Evolutionary conservation across 495 filamentous ascomycete genomes (phyloP), one percentile per base, ranked within the genome.

Genomic region (Daldinia grandis): DNA sequence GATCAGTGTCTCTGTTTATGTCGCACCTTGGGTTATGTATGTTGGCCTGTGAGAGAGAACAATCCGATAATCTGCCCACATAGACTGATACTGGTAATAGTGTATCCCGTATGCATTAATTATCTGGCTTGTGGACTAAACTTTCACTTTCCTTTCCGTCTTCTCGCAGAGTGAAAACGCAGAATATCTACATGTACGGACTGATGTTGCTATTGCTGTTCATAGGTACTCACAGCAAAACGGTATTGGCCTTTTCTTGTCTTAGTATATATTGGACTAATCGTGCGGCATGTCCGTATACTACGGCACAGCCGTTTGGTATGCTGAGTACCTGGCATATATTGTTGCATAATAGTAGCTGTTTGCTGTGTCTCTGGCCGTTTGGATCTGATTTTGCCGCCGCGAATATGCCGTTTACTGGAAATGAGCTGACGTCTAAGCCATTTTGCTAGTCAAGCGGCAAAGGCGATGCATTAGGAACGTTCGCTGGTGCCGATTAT

Each of bases 1-100:
- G 61, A 68, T 73, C 70, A 64, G 35, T 70, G 70, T 76, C 62
- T 73, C 67, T 72, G 62, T 72, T 65, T 62, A 33, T 62, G 70
- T 73, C 69, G 66, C 70, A 69, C 66, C 60, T 63, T 63, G 54
- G 50, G 64, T 53, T 63, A 67, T 70, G 62, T 63, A 70, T 70
- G 58, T 63, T 61, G 44, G 59, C 56, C 58, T 31, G 58, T 54
- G n/a, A n/a, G 53, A 54, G 56, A 50, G 68, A 66, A 21, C 14
- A 55, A 31, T 28, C 30, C 27, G 27, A 35, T 35, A 56, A 56
- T 56, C 71, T 73, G 66, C 66, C 71, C 71, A 70, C 59, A 73
- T 73, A 49, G 64, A 73, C 70, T 53, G 61, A 73, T 57, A 64
- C 31, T 64, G 31, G 4, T n/a, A 50, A 10, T 17, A 44, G 24